Conservation (phyloP, 441 rosid genomes). For the Arabidopsis lyrata region DNA sequence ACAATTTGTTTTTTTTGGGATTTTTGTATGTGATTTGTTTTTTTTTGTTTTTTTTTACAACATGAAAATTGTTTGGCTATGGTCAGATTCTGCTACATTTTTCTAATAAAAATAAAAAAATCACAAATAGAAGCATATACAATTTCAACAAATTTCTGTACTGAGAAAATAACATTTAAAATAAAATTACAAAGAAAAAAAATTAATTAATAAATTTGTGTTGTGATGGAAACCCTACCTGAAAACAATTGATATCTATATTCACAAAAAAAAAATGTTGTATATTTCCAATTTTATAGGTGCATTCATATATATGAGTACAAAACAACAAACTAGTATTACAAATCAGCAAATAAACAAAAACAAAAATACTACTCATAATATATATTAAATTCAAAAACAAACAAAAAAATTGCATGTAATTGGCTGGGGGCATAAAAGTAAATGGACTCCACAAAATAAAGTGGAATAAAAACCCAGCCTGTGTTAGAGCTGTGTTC, state of each 20-base stretch:
- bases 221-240: background rate
- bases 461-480: slow-evolving; percentile 56
- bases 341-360: background rate
- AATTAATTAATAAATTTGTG: background rate
- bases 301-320: slow-evolving; percentile 4
- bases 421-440: slow-evolving; percentile 35
- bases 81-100: slow-evolving; percentile 1
- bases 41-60: background rate
- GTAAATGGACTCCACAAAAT: slow-evolving; percentile 44
- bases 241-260: slow-evolving; percentile 21
- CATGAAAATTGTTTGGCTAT: background rate
- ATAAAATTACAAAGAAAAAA: background rate
- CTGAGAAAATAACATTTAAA: background rate
- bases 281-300: background rate
- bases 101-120: background rate
- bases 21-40: background rate
- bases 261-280: background rate
- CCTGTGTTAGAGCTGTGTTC: slow-evolving; percentile 59
- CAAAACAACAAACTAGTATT: slow-evolving; percentile 11
- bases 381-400: background rate
- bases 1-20: background rate
- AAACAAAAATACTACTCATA: background rate
- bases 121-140: background rate
- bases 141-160: background rate
- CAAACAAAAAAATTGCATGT: slow-evolving; percentile 12